Evolutionary conservation across 164 flowering plant species (phyloP).

Genomic region (Vitis rupestris): DNA sequence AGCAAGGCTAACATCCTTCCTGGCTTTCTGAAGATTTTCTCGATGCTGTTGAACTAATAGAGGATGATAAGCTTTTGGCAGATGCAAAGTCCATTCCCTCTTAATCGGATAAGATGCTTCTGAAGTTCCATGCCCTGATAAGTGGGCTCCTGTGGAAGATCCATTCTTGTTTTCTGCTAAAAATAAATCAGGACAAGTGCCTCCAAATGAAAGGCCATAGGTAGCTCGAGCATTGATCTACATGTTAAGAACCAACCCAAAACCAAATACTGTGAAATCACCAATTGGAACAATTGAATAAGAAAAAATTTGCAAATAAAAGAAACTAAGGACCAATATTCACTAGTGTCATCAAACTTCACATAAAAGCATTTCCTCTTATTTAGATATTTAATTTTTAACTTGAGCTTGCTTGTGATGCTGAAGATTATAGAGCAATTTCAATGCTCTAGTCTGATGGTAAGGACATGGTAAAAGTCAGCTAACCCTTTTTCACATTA

Average conservation of each 20-base stretch:
- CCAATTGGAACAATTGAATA: not conserved
- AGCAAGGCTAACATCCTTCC: constrained; percentile 56
- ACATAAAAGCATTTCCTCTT: too few species aligned
- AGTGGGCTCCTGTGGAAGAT: constrained; percentile 14
- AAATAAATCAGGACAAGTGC: constrained; percentile 65
- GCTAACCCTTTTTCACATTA: too few species aligned
- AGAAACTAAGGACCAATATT: not conserved
- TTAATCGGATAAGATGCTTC: constrained; percentile 21
- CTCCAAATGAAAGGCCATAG: constrained; percentile 75
- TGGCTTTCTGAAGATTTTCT: constrained; percentile 49
- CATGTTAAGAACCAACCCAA: constrained; percentile 9
- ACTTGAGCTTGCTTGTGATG: too few species aligned
- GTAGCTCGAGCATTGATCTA: constrained; percentile 90
- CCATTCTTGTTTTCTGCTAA: constrained; percentile 27
- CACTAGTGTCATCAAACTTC: not conserved
- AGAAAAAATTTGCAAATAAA: not conserved
- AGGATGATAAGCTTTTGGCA: constrained; percentile 88
- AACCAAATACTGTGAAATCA: constrained; percentile 4
- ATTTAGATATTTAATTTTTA: too few species aligned
- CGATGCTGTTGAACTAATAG: constrained; percentile 69
- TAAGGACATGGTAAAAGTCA: too few species aligned
- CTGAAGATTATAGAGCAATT: too few species aligned
- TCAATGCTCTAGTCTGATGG: too few species aligned
- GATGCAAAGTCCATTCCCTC: constrained; percentile 64
- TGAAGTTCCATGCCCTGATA: constrained; percentile 15